phyloP scores from a whole-genome alignment of 1,284 basidiomycete genomes.

The Trichosporon coremiiforme region DNA sequence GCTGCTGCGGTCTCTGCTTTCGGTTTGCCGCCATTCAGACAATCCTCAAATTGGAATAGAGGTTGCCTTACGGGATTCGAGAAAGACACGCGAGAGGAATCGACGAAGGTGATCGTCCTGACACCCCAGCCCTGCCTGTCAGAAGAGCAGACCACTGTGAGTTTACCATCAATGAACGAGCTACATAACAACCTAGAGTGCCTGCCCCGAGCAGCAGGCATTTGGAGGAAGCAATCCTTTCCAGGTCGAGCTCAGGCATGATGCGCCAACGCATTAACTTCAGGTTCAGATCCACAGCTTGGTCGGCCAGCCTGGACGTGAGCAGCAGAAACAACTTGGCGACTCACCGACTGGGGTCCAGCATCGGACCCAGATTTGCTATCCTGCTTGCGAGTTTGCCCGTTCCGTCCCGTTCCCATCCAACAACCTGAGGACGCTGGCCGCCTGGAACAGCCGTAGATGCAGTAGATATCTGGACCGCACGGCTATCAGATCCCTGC shows the following conservation, averaged over 20 bases:
- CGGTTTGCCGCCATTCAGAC: slow-evolving; percentile 83
- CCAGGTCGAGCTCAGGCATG: slow-evolving; percentile 82
- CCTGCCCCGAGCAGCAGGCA: slow-evolving; percentile 92
- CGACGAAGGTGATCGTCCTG: slow-evolving; percentile 87
- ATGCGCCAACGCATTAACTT: slow-evolving; percentile 99
- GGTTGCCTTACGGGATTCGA: slow-evolving; percentile 97
- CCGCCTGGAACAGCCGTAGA: not conserved
- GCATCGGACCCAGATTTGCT: slow-evolving; percentile 90
- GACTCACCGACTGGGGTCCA: slow-evolving; percentile 74
- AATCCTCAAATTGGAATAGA: slow-evolving; percentile 92
- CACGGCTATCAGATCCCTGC: slow-evolving; percentile 47
- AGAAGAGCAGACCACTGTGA: slow-evolving; percentile 15
- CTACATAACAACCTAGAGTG: slow-evolving; percentile 94
- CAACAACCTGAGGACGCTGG: slow-evolving; percentile 64
- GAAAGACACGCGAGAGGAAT: slow-evolving; percentile 87
- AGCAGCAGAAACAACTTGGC: slow-evolving; percentile 8
- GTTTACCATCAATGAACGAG: slow-evolving; percentile 80
- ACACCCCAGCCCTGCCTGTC: slow-evolving; percentile 84
- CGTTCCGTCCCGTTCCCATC: slow-evolving; percentile 90
- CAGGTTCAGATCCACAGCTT: slow-evolving; percentile 94
- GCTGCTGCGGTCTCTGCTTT: slow-evolving; percentile 92
- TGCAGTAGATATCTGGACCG: slow-evolving; percentile 25
- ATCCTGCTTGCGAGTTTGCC: slow-evolving; percentile 84
- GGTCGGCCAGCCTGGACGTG: slow-evolving; percentile 73
- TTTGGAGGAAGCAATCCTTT: slow-evolving; percentile 75